These are phyloP conservation scores for Colletotrichum salicis DNA, from an alignment of 2,329 filamentous ascomycete species.

Conservation along the genomic window DNA sequence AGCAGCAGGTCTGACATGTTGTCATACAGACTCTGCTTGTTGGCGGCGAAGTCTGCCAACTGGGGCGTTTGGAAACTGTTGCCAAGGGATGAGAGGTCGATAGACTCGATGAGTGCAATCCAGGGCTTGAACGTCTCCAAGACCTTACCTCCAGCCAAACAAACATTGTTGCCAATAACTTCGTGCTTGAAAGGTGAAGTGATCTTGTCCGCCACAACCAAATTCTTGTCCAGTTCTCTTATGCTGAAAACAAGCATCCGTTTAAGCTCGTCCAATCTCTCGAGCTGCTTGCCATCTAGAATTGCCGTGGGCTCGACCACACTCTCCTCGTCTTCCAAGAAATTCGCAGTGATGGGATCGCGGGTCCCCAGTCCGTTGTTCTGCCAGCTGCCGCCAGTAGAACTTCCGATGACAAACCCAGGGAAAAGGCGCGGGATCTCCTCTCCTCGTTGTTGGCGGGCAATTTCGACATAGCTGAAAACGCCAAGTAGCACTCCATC, in stretches of 20 bases:
- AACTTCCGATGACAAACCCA: conserved; percentile 90
- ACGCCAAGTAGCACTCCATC: conserved; percentile 94
- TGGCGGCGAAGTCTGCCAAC: conserved; percentile 84
- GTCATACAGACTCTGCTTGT: conserved; percentile 95
- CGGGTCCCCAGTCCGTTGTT: conserved; percentile 73
- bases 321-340: conserved; percentile 84
- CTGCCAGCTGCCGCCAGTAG: conserved; percentile 87
- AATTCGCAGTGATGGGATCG: conserved; percentile 82
- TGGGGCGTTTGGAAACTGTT: conserved; percentile 86
- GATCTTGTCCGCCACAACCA: conserved; percentile 82
- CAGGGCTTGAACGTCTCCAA: conserved; percentile 91
- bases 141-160: conserved; percentile 80
- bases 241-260: conserved; percentile 86
- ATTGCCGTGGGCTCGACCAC: conserved; percentile 75
- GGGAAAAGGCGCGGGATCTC: conserved; percentile 93
- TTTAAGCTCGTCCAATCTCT: conserved; percentile 87
- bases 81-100: conserved; percentile 84
- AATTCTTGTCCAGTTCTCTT: conserved; percentile 85
- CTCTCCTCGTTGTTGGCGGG: conserved; percentile 90
- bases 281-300: conserved; percentile 81
- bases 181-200: conserved; percentile 83
- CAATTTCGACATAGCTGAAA: conserved; percentile 95
- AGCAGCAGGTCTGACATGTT: conserved; percentile 89
- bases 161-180: conserved; percentile 83
- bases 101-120: conserved; percentile 89